Conservation (phyloP, 2,329 filamentous ascomycete species). For the Harringtonia lauricola region DNA sequence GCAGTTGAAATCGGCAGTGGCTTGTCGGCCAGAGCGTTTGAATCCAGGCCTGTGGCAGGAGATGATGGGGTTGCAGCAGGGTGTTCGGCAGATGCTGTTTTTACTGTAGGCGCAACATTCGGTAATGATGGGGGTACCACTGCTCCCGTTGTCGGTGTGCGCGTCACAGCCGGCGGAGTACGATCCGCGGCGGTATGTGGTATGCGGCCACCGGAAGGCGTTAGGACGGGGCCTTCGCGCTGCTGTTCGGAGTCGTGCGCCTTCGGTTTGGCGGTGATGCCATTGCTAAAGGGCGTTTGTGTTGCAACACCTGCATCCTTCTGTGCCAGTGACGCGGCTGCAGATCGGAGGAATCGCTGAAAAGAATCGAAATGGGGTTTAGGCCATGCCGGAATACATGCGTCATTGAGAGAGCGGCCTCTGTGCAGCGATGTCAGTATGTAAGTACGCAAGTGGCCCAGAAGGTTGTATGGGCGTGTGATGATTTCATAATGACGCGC, state of each 20-base stretch:
- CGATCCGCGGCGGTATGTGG: too few relatives aligned
- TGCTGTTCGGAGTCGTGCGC: not conserved
- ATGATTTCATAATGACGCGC: slow-evolving; percentile 9
- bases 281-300: slow-evolving; percentile 2
- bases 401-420: slow-evolving; percentile 38
- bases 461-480: not conserved
- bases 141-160: too few relatives aligned
- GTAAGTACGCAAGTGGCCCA: not conserved
- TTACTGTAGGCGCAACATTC: too few relatives aligned
- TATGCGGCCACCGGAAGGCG: too few relatives aligned
- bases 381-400: slow-evolving; percentile 38
- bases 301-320: slow-evolving; percentile 1
- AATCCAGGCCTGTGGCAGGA: too few relatives aligned
- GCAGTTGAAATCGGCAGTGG: too few relatives aligned
- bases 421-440: slow-evolving; percentile 21
- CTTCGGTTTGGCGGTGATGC: not conserved
- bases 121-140: too few relatives aligned
- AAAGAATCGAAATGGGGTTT: slow-evolving; percentile 31
- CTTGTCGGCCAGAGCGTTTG: too few relatives aligned
- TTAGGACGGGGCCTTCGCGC: too few relatives aligned
- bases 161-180: too few relatives aligned
- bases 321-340: slow-evolving; percentile 15
- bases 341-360: slow-evolving; percentile 22
- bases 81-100: too few relatives aligned
- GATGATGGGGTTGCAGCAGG: too few relatives aligned